phyloP scores from a whole-genome alignment of 2,329 filamentous ascomycete species.

The Leptographium lundbergii region DNA sequence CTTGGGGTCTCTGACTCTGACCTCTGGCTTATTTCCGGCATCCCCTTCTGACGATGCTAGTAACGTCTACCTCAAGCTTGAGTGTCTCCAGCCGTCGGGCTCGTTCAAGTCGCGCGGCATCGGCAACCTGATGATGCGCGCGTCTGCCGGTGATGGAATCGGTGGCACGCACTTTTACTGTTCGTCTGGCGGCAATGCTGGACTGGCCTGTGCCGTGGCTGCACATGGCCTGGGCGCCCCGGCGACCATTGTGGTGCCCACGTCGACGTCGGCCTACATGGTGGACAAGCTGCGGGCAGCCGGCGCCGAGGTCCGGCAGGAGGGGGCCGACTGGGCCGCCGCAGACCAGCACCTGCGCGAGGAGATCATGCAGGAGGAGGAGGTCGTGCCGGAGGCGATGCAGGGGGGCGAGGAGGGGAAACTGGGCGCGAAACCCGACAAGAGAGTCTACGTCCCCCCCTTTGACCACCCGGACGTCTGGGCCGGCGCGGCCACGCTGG shows the following conservation, averaged over 20 bases:
- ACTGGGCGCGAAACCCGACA: not conserved
- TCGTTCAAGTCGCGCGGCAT: constrained; percentile 76
- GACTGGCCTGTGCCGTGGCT: constrained; percentile 64
- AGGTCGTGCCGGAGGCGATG: too few relatives aligned
- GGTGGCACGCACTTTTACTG: constrained; percentile 54
- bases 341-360: constrained; percentile 53
- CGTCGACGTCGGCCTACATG: constrained; percentile 53
- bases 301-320: constrained; percentile 52
- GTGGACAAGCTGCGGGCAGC: constrained; percentile 51
- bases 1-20: too few relatives aligned
- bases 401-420: too few relatives aligned
- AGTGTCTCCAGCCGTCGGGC: constrained; percentile 68
- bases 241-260: constrained; percentile 61
- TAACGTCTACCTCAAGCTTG: constrained; percentile 72
- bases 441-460: constrained; percentile 49
- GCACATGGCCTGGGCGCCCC: constrained; percentile 46
- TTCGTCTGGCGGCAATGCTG: constrained; percentile 67
- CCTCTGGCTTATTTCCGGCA: not conserved
- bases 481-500: constrained; percentile 46
- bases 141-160: constrained; percentile 15
- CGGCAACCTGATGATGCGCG: constrained; percentile 53
- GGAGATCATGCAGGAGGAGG: constrained; percentile 30
- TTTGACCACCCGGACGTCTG: constrained; percentile 56
- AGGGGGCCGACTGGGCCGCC: constrained; percentile 54
- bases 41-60: constrained; percentile 19